Evolutionary conservation across 2,329 filamentous ascomycete species (phyloP).

Genomic region (Sporothrix sp.): DNA sequence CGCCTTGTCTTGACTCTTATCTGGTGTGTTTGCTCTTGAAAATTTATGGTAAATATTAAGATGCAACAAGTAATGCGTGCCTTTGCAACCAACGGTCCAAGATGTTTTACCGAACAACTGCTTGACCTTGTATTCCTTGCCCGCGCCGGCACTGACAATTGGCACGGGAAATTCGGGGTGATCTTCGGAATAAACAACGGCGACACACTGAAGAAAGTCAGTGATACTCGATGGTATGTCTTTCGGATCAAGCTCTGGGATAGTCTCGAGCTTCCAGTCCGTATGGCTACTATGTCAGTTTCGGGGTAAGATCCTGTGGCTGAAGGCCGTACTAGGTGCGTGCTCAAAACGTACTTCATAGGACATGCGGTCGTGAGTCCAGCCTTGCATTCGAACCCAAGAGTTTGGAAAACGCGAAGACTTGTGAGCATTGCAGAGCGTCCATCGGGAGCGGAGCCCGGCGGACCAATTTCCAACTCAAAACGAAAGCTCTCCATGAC

Average conservation of each 20-base stretch:
- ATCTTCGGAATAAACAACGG: conserved; percentile 16
- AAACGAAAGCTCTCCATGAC: conserved; percentile 17
- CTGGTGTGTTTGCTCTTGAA: conserved; percentile 9
- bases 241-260: conserved; percentile 18
- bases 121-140: conserved; percentile 20
- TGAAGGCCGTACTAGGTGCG: neutral
- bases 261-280: conserved; percentile 30
- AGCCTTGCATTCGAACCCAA: conserved; percentile 1
- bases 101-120: conserved; percentile 25
- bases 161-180: conserved; percentile 23
- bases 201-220: conserved; percentile 20
- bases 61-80: conserved; percentile 26
- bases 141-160: conserved; percentile 13
- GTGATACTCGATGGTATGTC: conserved; percentile 19
- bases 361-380: conserved; percentile 25
- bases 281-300: conserved; percentile 23
- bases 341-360: conserved; percentile 23
- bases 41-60: conserved; percentile 28
- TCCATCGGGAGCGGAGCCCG: neutral
- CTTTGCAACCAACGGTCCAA: conserved; percentile 26
- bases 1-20: neutral
- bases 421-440: conserved; percentile 1
- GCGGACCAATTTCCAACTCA: conserved; percentile 17
- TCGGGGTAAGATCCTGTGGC: neutral
- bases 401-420: conserved; percentile 13